phyloP scores from a whole-genome alignment of 306 rosid genomes.

The Comarum palustre region DNA sequence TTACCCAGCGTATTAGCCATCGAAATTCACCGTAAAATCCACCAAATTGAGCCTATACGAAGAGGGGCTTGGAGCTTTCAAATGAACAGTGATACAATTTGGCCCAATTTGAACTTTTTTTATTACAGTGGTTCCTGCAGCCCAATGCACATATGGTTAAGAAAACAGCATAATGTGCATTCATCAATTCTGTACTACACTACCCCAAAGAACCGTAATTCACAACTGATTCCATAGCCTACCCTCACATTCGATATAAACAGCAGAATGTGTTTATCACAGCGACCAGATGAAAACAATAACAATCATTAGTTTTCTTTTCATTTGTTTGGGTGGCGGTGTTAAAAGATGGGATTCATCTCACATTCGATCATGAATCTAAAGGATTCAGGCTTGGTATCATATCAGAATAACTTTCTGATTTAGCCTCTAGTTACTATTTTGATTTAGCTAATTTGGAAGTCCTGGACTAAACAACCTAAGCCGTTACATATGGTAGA shows the following conservation, averaged over 20 bases:
- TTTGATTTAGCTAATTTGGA: not conserved
- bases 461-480: not conserved
- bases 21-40: too few relatives aligned
- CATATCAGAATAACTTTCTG: not conserved
- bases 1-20: too few relatives aligned
- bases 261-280: not conserved
- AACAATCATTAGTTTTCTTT: not conserved
- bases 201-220: too few relatives aligned
- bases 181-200: too few relatives aligned
- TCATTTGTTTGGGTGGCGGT: not conserved
- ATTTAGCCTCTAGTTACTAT: not conserved
- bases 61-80: too few relatives aligned
- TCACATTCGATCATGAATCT: not conserved
- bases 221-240: too few relatives aligned
- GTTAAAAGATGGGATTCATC: not conserved
- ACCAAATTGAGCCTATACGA: too few relatives aligned
- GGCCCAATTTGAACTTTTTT: too few relatives aligned
- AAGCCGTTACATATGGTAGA: not conserved
- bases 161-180: not conserved
- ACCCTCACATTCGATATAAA: too few relatives aligned
- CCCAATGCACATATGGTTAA: slow-evolving; percentile 11
- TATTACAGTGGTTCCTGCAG: slow-evolving; percentile 65
- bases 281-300: not conserved
- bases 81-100: too few relatives aligned
- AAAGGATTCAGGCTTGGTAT: not conserved